These are phyloP conservation scores for Paramecium tetraurelia DNA, from an alignment of 73 alveolate species.

Conservation along the genomic window DNA sequence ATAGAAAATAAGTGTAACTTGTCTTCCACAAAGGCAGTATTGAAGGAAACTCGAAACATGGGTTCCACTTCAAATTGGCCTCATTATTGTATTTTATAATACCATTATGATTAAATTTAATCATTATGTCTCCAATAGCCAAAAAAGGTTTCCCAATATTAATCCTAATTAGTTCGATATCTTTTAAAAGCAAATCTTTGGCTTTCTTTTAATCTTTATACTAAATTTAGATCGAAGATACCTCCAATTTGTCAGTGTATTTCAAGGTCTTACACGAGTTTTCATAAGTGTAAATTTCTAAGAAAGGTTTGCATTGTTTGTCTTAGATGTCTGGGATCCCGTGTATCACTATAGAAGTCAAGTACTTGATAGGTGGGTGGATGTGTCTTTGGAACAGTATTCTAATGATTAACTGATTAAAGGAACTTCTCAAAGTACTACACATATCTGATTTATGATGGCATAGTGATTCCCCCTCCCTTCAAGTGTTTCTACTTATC, in stretches of 20 bases:
- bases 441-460: slow-evolving; percentile 71
- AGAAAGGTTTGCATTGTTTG: slow-evolving; percentile 41
- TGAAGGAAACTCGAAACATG: slow-evolving; percentile 69
- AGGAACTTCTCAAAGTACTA: slow-evolving; percentile 62
- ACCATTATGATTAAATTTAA: slow-evolving; percentile 52
- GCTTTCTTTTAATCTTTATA: background rate
- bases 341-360: background rate
- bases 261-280: background rate
- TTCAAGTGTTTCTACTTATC: slow-evolving; percentile 58
- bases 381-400: slow-evolving; percentile 1
- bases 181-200: slow-evolving; percentile 65
- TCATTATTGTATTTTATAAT: background rate
- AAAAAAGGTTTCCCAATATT: slow-evolving; percentile 72
- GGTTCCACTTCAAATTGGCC: slow-evolving; percentile 45
- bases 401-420: background rate
- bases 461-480: slow-evolving; percentile 80
- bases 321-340: slow-evolving; percentile 45
- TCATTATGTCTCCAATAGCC: slow-evolving; percentile 60
- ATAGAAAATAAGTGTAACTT: slow-evolving; percentile 46
- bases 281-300: slow-evolving; percentile 48
- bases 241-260: slow-evolving; percentile 45
- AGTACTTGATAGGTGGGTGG: slow-evolving; percentile 38
- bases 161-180: slow-evolving; percentile 74
- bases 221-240: slow-evolving; percentile 62
- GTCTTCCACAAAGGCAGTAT: slow-evolving; percentile 70